These are phyloP conservation scores for Lichtheimia hyalospora DNA, from an alignment of 371 early-diverging fungal genomes.

Conservation along the genomic window DNA sequence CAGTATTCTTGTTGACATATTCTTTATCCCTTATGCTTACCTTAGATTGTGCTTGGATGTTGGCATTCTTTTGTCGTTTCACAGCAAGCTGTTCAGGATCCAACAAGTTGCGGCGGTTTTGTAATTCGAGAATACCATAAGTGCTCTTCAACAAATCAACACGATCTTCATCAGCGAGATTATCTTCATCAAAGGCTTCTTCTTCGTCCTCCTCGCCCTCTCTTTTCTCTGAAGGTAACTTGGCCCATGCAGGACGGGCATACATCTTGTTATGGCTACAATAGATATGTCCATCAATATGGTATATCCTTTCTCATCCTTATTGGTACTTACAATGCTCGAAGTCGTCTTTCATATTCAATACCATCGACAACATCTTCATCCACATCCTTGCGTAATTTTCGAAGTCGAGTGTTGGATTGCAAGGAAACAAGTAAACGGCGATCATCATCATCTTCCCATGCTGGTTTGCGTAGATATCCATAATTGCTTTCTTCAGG, in stretches of 20 bases:
- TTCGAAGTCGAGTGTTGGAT: conserved; percentile 64
- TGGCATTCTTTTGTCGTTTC: conserved; percentile 76
- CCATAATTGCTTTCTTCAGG: conserved; percentile 17
- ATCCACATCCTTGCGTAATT: conserved; percentile 71
- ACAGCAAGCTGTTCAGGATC: conserved; percentile 61
- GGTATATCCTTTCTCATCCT: not conserved
- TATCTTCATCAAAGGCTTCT: conserved; percentile 26
- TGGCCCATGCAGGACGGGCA: conserved; percentile 90
- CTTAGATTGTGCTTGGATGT: conserved; percentile 48
- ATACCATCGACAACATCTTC: conserved; percentile 74
- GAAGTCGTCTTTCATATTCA: conserved; percentile 82
- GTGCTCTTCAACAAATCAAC: conserved; percentile 51
- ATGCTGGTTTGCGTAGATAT: conserved; percentile 56
- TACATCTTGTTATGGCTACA: conserved; percentile 59
- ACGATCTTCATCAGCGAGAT: conserved; percentile 45
- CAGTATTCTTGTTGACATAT: not conserved
- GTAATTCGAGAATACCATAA: conserved; percentile 52
- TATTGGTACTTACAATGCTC: conserved; percentile 65
- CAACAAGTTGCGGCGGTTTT: conserved; percentile 28
- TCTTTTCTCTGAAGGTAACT: conserved; percentile 42
- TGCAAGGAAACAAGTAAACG: conserved; percentile 67
- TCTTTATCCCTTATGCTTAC: conserved; percentile 17
- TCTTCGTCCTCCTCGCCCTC: not conserved
- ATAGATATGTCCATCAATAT: not conserved
- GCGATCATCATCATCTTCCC: conserved; percentile 78